phyloP scores from a whole-genome alignment of 116 monocot species.

The Trichopus zeylanicus region DNA sequence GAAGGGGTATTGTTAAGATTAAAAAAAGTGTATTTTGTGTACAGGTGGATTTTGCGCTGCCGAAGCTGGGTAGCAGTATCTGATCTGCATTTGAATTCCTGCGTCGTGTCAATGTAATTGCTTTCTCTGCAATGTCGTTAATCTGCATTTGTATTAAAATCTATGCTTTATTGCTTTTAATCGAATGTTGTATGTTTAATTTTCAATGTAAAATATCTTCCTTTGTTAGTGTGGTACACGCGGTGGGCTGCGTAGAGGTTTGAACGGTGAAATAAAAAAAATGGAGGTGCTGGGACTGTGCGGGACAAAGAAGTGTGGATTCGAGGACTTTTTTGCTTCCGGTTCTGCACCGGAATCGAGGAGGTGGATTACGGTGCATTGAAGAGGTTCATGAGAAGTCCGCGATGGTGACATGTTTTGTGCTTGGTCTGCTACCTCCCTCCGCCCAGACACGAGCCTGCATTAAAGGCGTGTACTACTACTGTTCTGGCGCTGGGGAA shows the following conservation, averaged over 20 bases:
- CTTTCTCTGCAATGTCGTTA: neutral
- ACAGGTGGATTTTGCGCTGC: neutral
- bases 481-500: too few species aligned
- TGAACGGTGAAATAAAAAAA: neutral
- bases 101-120: neutral
- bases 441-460: too few species aligned
- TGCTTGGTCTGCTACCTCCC: neutral
- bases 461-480: too few species aligned
- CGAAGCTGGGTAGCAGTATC: constrained; percentile 3
- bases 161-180: neutral
- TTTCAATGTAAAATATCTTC: too few species aligned
- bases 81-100: neutral
- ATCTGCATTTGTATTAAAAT: neutral
- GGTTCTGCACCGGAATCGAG: neutral
- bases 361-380: neutral
- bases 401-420: too few species aligned
- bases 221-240: neutral
- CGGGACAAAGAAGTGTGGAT: too few species aligned
- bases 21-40: neutral
- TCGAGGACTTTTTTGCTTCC: too few species aligned
- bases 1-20: neutral
- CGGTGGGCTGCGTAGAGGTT: neutral
- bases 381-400: neutral
- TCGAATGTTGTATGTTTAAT: too few species aligned
- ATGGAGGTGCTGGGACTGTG: neutral